Base-by-base conservation (phyloP, 306 rosid species). In the Lagenaria siceraria region DNA sequence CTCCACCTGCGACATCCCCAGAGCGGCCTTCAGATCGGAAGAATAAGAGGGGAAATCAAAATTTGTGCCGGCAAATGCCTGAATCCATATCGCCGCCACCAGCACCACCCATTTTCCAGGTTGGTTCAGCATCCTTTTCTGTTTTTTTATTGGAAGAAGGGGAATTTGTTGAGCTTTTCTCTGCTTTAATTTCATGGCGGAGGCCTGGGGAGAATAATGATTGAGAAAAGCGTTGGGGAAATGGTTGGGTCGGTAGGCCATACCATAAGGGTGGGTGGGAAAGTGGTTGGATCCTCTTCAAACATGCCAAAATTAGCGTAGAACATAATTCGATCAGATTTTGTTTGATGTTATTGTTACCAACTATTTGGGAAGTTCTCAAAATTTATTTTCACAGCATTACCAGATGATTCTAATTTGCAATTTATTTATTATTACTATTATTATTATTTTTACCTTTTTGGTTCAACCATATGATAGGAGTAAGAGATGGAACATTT, bases 41-140 rank as follows among this genome's bases (percentile, higher is more conserved):
- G 98, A 94, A 65, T 94, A 94, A 29, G 90, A 90, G 1, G 98
- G 92, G 84, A 94, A 94, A 81, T 94, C 93, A 72, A 94, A 94
- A 83, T 94, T 94, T 0, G 98, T 94, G 10, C 97, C 97, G 0
- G 98, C 89, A 77, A 92, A 94, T 0, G 98, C 93, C 68, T 94
- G 98, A 78, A 94, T 86, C 98, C 98, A 94, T 21, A 94, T 89
- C 0, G 97, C 89, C 1, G 86, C 98, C 22, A 94, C 92, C 10
- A 94, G 81, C 63, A 89, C 88, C 93, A 90, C 86, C 98, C 97
- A 95, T 55, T 90, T 92, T 3, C 97, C 80, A 3, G 95, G 89
- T 61, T 94, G 93, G 35, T 93, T 93, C 29, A 87, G 82, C 98
- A 95, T 94, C 46, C 24, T 70, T 24, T 10, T 46, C 21, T 46